phyloP scores from a whole-genome alignment of 495 filamentous ascomycete species.

The Penicillium flavigenum region DNA sequence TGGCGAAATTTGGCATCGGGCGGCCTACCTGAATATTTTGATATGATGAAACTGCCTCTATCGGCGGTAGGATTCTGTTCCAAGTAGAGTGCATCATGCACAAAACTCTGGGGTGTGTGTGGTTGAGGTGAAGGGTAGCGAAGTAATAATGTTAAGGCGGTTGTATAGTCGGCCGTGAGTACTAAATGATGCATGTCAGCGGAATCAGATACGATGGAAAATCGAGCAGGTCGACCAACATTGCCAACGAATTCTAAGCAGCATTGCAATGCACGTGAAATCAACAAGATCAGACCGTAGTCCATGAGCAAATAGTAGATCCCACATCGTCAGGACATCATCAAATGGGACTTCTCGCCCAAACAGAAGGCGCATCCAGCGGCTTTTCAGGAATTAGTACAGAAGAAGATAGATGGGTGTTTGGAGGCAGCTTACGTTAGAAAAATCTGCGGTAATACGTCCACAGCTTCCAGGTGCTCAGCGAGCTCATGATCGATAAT shows the following conservation, averaged over 20 bases:
- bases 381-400: slow-evolving; percentile 48
- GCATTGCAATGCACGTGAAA: slow-evolving; percentile 88
- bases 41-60: slow-evolving; percentile 72
- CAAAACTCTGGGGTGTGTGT: slow-evolving; percentile 70
- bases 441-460: slow-evolving; percentile 95
- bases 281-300: slow-evolving; percentile 79
- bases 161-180: slow-evolving; percentile 80
- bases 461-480: slow-evolving; percentile 75
- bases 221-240: slow-evolving; percentile 50
- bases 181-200: slow-evolving; percentile 54
- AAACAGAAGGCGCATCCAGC: slow-evolving; percentile 93
- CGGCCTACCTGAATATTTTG: slow-evolving; percentile 74
- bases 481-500: slow-evolving; percentile 80
- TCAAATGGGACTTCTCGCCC: slow-evolving; percentile 91
- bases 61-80: slow-evolving; percentile 69
- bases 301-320: slow-evolving; percentile 86
- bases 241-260: slow-evolving; percentile 88
- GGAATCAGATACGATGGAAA: background rate
- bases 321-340: slow-evolving; percentile 82
- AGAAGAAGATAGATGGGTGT: background rate
- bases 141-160: slow-evolving; percentile 74
- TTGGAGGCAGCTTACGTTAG: slow-evolving; percentile 61
- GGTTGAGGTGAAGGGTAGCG: slow-evolving; percentile 69
- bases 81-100: slow-evolving; percentile 85
- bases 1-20: slow-evolving; percentile 46